Percentiles rank a stretch among this genome's conserved stretches.
These are phyloP conservation scores for Andrographis paniculata DNA, from an alignment of 305 asterid genomes.

Conservation along the genomic window DNA sequence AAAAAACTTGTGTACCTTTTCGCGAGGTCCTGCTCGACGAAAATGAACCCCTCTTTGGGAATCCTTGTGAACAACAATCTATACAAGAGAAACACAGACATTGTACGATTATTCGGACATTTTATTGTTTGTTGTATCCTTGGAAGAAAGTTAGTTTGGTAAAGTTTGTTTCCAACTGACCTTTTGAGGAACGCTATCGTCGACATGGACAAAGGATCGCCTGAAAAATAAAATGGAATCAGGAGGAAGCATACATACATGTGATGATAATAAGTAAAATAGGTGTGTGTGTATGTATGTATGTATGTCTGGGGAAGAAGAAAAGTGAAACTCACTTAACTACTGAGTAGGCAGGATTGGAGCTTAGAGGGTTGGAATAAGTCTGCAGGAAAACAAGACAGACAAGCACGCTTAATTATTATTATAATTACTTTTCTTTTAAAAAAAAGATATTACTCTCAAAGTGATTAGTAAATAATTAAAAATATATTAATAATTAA, in stretches of 20 bases:
- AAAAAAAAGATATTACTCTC: too few relatives aligned
- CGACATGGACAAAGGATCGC: constrained; percentile 90
- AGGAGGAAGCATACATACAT: constrained; percentile 10
- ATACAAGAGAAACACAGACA: constrained; percentile 15
- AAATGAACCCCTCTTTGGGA: constrained; percentile 82
- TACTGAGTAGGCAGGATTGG: constrained; percentile 90
- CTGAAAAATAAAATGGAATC: too few relatives aligned
- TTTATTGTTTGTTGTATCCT: neutral
- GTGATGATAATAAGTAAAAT: constrained; percentile 13
- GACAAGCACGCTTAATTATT: neutral
- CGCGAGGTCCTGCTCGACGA: constrained; percentile 93
- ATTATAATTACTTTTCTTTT: too few relatives aligned
- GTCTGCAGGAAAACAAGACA: constrained; percentile 45
- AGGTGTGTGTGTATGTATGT: constrained; percentile 4
- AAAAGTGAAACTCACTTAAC: constrained; percentile 60
- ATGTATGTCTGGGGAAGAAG: constrained; percentile 12
- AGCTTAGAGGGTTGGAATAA: constrained; percentile 74
- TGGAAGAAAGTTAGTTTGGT: constrained; percentile 12
- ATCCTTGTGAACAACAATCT: constrained; percentile 70
- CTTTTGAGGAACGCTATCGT: constrained; percentile 90
- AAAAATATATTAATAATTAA: too few relatives aligned
- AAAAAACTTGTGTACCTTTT: constrained; percentile 40
- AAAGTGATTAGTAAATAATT: too few relatives aligned
- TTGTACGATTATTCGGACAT: neutral
- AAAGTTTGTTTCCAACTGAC: constrained; percentile 26